Evolutionary conservation across 345 rosid species (phyloP).

Genomic region (Arabidopsis suecica): DNA sequence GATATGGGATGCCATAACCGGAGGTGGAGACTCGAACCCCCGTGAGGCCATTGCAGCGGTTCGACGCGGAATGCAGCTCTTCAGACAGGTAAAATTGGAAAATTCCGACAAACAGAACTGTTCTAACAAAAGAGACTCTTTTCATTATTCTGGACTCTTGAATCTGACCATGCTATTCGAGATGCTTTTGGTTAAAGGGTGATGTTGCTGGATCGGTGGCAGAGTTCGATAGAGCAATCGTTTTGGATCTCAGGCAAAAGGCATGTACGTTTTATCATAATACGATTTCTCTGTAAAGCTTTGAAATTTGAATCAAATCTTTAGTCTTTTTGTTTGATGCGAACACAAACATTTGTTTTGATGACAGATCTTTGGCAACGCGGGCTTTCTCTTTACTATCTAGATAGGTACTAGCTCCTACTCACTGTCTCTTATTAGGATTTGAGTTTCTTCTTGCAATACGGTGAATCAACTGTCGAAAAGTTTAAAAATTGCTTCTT

Average conservation of each 20-base stretch:
- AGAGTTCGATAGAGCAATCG: constrained; percentile 82
- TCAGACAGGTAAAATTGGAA: constrained; percentile 59
- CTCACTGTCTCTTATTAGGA: constrained; percentile 11
- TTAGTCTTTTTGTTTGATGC: not conserved
- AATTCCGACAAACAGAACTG: constrained; percentile 11
- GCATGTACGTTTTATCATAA: constrained; percentile 63
- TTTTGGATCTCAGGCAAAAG: constrained; percentile 76
- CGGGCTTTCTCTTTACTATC: constrained; percentile 69
- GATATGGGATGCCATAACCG: constrained; percentile 85
- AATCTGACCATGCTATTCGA: not conserved
- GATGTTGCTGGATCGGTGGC: constrained; percentile 74
- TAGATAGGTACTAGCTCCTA: constrained; percentile 55
- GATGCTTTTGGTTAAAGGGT: constrained; percentile 56
- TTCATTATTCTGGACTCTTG: not conserved
- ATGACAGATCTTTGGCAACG: constrained; percentile 72
- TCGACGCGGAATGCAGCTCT: constrained; percentile 80
- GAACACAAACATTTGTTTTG: not conserved
- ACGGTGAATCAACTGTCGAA: not conserved
- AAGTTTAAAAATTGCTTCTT: constrained; percentile 4
- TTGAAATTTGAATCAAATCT: not conserved
- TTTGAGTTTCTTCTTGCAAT: not conserved
- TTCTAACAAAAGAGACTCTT: constrained; percentile 1
- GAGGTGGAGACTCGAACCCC: constrained; percentile 63
- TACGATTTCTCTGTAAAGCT: not conserved
- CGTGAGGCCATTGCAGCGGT: constrained; percentile 69